Percentiles rank a stretch among this genome's conserved stretches.
Evolutionary conservation across 352 stramenopile genomes (phyloP).

Genomic region (Globisporangium nagaii): DNA sequence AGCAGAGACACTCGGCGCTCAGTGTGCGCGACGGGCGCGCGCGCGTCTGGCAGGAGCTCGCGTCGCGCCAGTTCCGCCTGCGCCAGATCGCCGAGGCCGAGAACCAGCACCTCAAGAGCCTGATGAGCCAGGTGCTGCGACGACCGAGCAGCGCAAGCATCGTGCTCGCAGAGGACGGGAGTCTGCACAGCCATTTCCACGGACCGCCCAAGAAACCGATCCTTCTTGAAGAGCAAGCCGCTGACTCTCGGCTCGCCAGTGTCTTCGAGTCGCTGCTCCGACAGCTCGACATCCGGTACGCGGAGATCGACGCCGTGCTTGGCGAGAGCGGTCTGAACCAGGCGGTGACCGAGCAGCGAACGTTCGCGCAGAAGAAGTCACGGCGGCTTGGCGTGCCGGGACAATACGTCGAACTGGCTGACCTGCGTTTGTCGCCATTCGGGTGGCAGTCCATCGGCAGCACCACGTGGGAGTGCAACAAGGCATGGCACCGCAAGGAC

Average conservation of each 20-base stretch:
- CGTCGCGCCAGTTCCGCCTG: not conserved
- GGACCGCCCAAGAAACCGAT: not conserved
- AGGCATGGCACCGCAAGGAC: not conserved
- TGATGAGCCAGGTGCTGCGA: not conserved
- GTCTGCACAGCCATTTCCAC: not conserved
- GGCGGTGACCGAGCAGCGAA: conserved; percentile 1
- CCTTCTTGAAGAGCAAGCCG: not conserved
- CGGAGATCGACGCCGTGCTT: conserved; percentile 3
- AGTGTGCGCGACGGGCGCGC: not conserved
- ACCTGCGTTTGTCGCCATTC: conserved; percentile 4
- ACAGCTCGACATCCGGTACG: not conserved
- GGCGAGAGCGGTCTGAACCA: conserved; percentile 5
- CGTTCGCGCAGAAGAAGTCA: conserved; percentile 8
- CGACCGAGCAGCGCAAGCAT: not conserved
- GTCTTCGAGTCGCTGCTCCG: conserved; percentile 1
- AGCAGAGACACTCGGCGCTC: too few relatives aligned
- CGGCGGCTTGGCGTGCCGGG: not conserved
- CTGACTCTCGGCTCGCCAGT: not conserved
- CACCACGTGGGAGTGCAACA: conserved; percentile 1
- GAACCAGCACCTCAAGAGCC: conserved; percentile 3
- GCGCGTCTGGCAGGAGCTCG: not conserved
- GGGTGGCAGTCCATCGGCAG: not conserved
- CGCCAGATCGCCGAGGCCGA: not conserved
- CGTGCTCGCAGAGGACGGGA: not conserved
- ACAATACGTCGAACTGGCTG: conserved; percentile 3